phyloP scores from a whole-genome alignment of 2,329 filamentous ascomycete genomes.

The Aspergillus transmontanensis region DNA sequence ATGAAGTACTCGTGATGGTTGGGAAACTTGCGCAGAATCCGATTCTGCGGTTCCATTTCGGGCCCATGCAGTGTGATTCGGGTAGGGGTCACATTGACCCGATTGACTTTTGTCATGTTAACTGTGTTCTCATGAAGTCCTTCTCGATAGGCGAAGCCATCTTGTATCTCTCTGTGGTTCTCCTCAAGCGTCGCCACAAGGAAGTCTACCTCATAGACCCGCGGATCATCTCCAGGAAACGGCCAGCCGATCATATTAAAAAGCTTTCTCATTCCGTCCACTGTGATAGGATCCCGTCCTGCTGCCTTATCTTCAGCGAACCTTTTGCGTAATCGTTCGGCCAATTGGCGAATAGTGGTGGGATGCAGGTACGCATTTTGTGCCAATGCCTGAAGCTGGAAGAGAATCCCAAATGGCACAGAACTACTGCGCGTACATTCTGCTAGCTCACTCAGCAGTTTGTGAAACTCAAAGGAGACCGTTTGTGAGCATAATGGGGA shows the following conservation, averaged over 20 bases:
- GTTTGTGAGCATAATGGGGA: neutral
- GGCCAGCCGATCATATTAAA: conserved; percentile 58
- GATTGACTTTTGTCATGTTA: conserved; percentile 56
- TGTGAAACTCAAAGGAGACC: neutral
- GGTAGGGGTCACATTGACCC: conserved; percentile 61
- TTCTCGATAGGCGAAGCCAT: conserved; percentile 21
- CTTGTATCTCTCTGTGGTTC: conserved; percentile 42
- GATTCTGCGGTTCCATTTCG: conserved; percentile 45
- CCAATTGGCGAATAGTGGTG: conserved; percentile 49
- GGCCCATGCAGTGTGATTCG: conserved; percentile 60
- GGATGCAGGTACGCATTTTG: conserved; percentile 66
- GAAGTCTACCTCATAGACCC: conserved; percentile 38
- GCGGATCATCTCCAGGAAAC: conserved; percentile 52
- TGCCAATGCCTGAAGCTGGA: conserved; percentile 65
- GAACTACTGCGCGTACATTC: conserved; percentile 33
- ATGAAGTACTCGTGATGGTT: conserved; percentile 29
- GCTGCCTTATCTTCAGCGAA: conserved; percentile 28
- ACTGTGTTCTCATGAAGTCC: conserved; percentile 20
- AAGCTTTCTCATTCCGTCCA: conserved; percentile 57
- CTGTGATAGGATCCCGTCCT: conserved; percentile 47
- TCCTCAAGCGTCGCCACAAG: conserved; percentile 47
- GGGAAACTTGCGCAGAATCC: conserved; percentile 29
- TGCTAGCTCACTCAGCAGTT: conserved; percentile 26
- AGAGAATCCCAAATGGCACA: conserved; percentile 58
- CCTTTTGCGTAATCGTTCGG: conserved; percentile 45